These are phyloP conservation scores for Yamadazyma buinensis DNA, from an alignment of 1,139 yeast genomes.

Conservation along the genomic window DNA sequence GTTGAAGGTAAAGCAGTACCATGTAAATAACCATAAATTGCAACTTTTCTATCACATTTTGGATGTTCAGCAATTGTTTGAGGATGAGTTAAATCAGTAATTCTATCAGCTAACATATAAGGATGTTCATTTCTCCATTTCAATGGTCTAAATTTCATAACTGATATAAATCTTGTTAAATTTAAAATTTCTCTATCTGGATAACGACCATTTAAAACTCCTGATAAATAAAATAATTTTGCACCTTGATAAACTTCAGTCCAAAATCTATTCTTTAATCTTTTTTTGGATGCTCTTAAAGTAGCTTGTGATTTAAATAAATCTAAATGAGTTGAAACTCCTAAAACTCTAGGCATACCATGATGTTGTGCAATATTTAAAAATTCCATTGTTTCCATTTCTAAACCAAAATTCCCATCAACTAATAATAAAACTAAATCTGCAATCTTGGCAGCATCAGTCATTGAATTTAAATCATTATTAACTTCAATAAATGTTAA, in stretches of 20 bases:
- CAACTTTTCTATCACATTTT: constrained; percentile 84
- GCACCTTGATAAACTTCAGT: constrained; percentile 99
- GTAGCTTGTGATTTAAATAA: constrained; percentile 88
- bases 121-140: constrained; percentile 99
- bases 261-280: constrained; percentile 94
- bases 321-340: constrained; percentile 94
- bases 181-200: constrained; percentile 96
- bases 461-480: constrained; percentile 92
- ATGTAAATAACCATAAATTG: constrained; percentile 90
- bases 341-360: constrained; percentile 97
- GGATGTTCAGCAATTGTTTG: constrained; percentile 71
- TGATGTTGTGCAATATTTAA: constrained; percentile 94
- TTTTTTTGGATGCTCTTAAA: constrained; percentile 85
- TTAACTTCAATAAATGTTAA: constrained; percentile 90
- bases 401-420: constrained; percentile 97
- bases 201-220: constrained; percentile 95
- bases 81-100: constrained; percentile 96
- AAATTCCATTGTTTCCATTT: constrained; percentile 99
- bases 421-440: constrained; percentile 85
- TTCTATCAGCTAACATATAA: constrained; percentile 83
- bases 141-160: constrained; percentile 96
- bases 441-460: constrained; percentile 93
- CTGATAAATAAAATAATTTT: constrained; percentile 87
- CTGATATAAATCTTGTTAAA: constrained; percentile 87
- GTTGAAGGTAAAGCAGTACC: constrained; percentile 80